Percentiles rank a stretch among this genome's conserved stretches.
phyloP scores from a whole-genome alignment of 305 asterid genomes.

The Solanum aculeatissimum region DNA sequence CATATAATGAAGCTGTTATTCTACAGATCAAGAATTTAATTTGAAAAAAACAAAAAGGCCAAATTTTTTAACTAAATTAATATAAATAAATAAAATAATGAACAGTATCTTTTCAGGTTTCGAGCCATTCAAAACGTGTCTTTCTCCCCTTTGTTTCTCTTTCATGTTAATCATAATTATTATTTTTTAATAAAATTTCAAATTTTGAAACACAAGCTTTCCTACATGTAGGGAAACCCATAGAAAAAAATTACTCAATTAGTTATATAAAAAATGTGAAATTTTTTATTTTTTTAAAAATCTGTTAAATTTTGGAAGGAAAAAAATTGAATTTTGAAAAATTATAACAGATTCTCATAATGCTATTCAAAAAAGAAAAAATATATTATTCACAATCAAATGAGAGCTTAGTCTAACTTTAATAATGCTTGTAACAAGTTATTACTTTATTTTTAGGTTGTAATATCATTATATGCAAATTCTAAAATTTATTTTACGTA shows the following conservation, averaged over 20 bases:
- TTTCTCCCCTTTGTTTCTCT: background rate
- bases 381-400: background rate
- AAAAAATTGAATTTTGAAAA: too few relatives aligned
- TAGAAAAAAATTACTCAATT: background rate
- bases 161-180: background rate
- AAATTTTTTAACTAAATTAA: background rate
- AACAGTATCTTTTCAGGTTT: background rate
- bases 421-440: background rate
- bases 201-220: background rate
- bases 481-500: background rate
- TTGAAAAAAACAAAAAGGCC: background rate
- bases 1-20: background rate
- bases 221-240: background rate
- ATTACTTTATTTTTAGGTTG: background rate
- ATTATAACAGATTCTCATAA: background rate
- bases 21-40: background rate
- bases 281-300: too few relatives aligned
- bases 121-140: constrained; percentile 3
- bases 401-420: background rate
- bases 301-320: background rate
- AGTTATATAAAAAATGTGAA: background rate
- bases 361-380: background rate
- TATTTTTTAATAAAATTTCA: background rate
- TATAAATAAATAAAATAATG: background rate
- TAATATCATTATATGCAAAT: background rate